Evolutionary conservation across 2,329 filamentous ascomycete species (phyloP).

Genomic region (Penicillium sp.): DNA sequence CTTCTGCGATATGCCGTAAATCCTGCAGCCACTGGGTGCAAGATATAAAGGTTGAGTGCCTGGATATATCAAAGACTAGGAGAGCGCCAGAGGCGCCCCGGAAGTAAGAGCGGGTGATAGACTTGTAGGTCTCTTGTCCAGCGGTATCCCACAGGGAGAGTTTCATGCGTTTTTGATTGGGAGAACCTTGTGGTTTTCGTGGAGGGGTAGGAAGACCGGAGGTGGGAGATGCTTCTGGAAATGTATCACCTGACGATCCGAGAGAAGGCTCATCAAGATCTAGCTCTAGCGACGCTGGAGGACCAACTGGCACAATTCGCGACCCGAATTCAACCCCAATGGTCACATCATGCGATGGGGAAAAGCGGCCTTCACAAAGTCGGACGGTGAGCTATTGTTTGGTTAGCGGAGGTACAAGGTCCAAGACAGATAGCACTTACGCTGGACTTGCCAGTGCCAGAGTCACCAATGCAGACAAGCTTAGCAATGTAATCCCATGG

Average conservation of each 20-base stretch:
- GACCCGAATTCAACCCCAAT: slow-evolving; percentile 96
- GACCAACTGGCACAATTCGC: slow-evolving; percentile 81
- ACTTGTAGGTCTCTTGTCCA: slow-evolving; percentile 95
- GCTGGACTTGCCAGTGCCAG: slow-evolving; percentile 85
- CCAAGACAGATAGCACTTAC: slow-evolving; percentile 33
- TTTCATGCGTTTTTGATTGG: slow-evolving; percentile 71
- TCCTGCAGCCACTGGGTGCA: slow-evolving; percentile 92
- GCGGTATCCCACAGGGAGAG: slow-evolving; percentile 91
- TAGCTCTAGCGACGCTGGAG: slow-evolving; percentile 59
- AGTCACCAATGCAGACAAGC: slow-evolving; percentile 94
- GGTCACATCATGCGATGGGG: slow-evolving; percentile 87
- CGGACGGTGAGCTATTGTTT: slow-evolving; percentile 68
- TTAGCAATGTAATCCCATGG: slow-evolving; percentile 99
- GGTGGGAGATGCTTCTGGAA: slow-evolving; percentile 10
- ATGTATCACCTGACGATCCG: slow-evolving; percentile 12
- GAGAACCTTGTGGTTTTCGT: slow-evolving; percentile 29
- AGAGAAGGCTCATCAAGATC: slow-evolving; percentile 38
- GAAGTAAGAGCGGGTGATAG: slow-evolving; percentile 88
- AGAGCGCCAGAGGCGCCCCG: slow-evolving; percentile 69
- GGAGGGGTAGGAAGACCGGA: slow-evolving; percentile 32
- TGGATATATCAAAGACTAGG: slow-evolving; percentile 88
- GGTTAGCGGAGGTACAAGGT: background rate
- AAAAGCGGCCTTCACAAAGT: slow-evolving; percentile 92
- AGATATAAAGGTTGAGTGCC: slow-evolving; percentile 73
- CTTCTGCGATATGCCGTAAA: slow-evolving; percentile 86